Base-by-base conservation (phyloP, 805 yeast genomes). In the Naumovozyma dairenensis region DNA sequence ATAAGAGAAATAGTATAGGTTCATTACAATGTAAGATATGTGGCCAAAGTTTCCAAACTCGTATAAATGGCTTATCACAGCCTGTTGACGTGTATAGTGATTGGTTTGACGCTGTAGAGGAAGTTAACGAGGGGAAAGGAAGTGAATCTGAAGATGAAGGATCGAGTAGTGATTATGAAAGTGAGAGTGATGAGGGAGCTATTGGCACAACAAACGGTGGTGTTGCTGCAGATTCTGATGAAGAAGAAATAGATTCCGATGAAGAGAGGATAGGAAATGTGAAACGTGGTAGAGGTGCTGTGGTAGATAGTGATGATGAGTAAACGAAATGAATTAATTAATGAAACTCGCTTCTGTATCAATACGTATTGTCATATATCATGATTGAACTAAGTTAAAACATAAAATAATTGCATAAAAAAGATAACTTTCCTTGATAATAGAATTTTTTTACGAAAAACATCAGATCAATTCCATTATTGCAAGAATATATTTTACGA, bases 61-160 rank as follows among this genome's bases (percentile, higher is more conserved):
- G 86, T 30, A 84, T 87, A 46, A 84, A 84, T 56, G 73, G 63
- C 1, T 45, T 66, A 12, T 75, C 85, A 12, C 95, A 83, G 37
- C 95, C 98, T 0, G 86, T 89, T 27, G 98, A 89, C 60, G 81
- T 89, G 12, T 89, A 89, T 55, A 80, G 94, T 31, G 97, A 89
- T 57, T 89, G 98, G 98, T 85, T 85, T 34, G 98, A 89, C 65
- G 97, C 97, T 33, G 92, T 89, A 0, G 83, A 80, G 44, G 84
- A 79, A 29, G 71, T 65, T 15, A 65, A 66, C 39, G 58, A 57
- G 29, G 62, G 61, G 7, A 55, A 53, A 24, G 55, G 48, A 16
- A 58, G 61, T 34, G 60, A 51, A 9, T 46, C 45, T 5, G 60
- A 51, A 10, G 55, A 44, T 6, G 53, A 51, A 19, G 52, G 45